Conservation (phyloP, 2,329 filamentous ascomycete genomes). For the Ophiocordyceps robertsii region DNA sequence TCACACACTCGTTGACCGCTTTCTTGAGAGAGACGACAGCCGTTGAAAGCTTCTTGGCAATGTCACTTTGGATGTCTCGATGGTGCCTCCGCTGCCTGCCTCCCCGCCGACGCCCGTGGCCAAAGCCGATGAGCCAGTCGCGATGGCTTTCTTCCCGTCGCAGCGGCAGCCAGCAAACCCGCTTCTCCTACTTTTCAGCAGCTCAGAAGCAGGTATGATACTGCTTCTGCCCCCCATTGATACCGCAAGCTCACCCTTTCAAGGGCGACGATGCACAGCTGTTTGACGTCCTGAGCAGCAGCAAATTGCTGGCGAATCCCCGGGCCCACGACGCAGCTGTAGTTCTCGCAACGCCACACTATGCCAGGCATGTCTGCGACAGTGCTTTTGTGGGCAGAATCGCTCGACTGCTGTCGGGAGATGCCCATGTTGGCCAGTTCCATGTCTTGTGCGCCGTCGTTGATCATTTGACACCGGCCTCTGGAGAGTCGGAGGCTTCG, state of each 20-base stretch:
- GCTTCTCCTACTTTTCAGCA: conserved; percentile 10
- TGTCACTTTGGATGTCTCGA: conserved; percentile 9
- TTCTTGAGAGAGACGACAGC: too few relatives aligned
- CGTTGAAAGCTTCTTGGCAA: conserved; percentile 1
- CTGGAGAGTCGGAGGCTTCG: conserved; percentile 14
- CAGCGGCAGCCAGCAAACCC: conserved; percentile 5
- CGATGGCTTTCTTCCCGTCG: conserved; percentile 4
- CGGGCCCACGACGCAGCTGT: conserved; percentile 27
- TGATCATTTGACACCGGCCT: conserved; percentile 33
- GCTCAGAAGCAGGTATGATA: background rate
- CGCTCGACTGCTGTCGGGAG: conserved; percentile 31
- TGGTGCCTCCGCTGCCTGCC: conserved; percentile 8
- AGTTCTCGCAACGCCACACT: conserved; percentile 34
- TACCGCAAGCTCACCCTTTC: background rate
- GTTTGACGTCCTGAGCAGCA: conserved; percentile 8
- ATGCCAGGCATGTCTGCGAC: conserved; percentile 34
- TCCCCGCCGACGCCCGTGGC: background rate
- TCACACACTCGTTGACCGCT: too few relatives aligned
- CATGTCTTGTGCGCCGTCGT: conserved; percentile 41
- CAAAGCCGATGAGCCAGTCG: background rate
- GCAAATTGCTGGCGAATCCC: conserved; percentile 14
- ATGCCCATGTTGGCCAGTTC: conserved; percentile 22
- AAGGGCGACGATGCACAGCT: conserved; percentile 7
- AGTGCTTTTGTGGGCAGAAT: conserved; percentile 26
- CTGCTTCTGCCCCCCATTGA: background rate